A percentile compares a stretch with the other conserved stretches of the same genome.
Evolutionary conservation across 140 eudicot species (phyloP).

Genomic region (Ambrosia hybrid): DNA sequence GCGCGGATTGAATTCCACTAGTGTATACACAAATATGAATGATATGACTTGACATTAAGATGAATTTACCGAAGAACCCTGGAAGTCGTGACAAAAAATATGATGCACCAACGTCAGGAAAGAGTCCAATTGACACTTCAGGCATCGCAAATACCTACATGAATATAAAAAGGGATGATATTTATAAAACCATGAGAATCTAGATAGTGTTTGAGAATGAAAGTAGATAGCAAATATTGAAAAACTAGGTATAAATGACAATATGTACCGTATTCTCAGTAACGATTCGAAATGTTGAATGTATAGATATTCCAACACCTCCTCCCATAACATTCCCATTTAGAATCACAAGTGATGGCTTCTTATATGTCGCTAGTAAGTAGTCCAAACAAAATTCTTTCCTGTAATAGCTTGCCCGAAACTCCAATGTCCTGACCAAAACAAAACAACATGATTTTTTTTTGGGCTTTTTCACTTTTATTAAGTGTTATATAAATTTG

Average conservation of each 20-base stretch:
- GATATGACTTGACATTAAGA: neutral
- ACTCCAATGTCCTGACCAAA: conserved; percentile 52
- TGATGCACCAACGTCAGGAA: conserved; percentile 62
- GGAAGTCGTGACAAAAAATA: conserved; percentile 51
- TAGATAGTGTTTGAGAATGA: too few relatives aligned
- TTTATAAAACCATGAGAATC: neutral
- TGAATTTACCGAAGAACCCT: conserved; percentile 45
- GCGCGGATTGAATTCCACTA: too few relatives aligned
- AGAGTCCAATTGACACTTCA: conserved; percentile 47
- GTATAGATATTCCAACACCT: conserved; percentile 60
- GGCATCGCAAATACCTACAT: conserved; percentile 54
- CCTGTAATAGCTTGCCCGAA: conserved; percentile 39
- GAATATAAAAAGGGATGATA: neutral
- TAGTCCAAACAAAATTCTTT: conserved; percentile 48
- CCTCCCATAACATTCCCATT: conserved; percentile 62
- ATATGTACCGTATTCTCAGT: conserved; percentile 52
- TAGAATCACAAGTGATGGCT: conserved; percentile 43
- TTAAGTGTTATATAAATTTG: neutral
- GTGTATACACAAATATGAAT: too few relatives aligned
- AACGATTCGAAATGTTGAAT: conserved; percentile 45
- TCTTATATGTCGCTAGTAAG: conserved; percentile 47
- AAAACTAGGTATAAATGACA: neutral
- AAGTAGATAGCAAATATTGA: too few relatives aligned
- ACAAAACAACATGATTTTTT: neutral
- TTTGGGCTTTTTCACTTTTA: too few relatives aligned